Conservation (phyloP, 2,329 filamentous ascomycete genomes). For the Biscogniauxia marginata region DNA sequence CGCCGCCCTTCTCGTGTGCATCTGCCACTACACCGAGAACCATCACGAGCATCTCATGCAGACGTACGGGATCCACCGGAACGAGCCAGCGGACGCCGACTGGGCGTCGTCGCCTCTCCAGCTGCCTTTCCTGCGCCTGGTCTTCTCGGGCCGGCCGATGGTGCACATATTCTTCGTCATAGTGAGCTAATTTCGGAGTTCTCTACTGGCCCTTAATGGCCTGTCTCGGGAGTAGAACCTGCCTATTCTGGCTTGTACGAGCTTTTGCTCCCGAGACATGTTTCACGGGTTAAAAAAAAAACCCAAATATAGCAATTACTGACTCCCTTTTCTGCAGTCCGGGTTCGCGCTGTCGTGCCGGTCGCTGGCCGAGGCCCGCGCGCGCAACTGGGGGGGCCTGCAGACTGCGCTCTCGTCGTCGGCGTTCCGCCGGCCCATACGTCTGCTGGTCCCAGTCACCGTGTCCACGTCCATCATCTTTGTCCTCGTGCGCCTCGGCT, state of each 20-base stretch:
- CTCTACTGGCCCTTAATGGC: no score
- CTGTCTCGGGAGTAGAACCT: no score
- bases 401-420: slow-evolving; percentile 44
- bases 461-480: slow-evolving; percentile 42
- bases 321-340: no score
- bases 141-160: slow-evolving; percentile 46
- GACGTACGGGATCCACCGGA: slow-evolving; percentile 35
- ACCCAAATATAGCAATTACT: no score
- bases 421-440: slow-evolving; percentile 45
- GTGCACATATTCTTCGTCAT: slow-evolving; percentile 53
- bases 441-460: slow-evolving; percentile 46
- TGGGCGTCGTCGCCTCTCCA: slow-evolving; percentile 37
- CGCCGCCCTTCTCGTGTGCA: slow-evolving; percentile 47
- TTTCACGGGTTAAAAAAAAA: no score
- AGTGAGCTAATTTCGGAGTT: no score
- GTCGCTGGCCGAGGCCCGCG: slow-evolving; percentile 41
- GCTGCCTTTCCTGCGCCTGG: slow-evolving; percentile 43
- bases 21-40: slow-evolving; percentile 46
- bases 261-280: no score
- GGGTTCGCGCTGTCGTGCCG: slow-evolving; percentile 48
- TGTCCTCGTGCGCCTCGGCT: slow-evolving; percentile 32
- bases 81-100: slow-evolving; percentile 24
- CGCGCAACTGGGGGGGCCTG: slow-evolving; percentile 37
- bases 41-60: slow-evolving; percentile 36
- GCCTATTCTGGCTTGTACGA: no score